These are phyloP conservation scores for Nicotiana paniculata DNA, from an alignment of 257 asterid genomes.

Conservation along the genomic window DNA sequence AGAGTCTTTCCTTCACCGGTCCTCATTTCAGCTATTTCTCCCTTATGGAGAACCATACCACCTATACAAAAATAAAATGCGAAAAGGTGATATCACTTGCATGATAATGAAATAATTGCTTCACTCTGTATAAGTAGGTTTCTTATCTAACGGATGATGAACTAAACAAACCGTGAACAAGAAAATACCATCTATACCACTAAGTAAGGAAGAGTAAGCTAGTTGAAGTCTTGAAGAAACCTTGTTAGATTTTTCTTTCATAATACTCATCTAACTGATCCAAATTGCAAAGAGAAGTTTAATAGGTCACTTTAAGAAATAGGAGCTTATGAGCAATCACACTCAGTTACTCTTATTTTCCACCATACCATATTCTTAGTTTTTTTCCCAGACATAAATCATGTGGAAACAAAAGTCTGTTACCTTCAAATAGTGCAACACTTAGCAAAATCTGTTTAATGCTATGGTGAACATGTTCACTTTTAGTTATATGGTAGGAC, in stretches of 20 bases:
- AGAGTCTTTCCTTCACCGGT: conserved; percentile 99
- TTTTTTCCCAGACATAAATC: not conserved
- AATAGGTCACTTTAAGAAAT: not conserved
- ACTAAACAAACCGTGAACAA: not conserved
- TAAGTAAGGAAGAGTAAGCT: not conserved
- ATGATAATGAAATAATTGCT: not conserved
- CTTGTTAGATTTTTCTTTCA: not conserved
- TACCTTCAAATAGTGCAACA: not conserved
- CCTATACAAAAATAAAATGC: conserved; percentile 32
- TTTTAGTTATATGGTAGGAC: not conserved
- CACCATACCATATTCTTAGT: not conserved
- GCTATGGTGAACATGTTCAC: not conserved
- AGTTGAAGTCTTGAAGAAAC: not conserved
- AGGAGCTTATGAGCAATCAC: not conserved
- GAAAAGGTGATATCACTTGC: not conserved
- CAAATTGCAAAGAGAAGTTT: not conserved
- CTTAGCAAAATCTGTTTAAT: not conserved
- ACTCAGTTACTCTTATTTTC: not conserved
- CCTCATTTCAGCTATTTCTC: conserved; percentile 98
- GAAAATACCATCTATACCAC: not conserved
- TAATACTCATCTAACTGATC: not conserved
- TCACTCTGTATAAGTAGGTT: not conserved
- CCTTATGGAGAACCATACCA: conserved; percentile 97
- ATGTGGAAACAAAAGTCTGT: not conserved
- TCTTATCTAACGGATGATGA: not conserved